Base-by-base conservation (phyloP, 805 yeast species). In the Teunomyces barrocoloradensis region DNA sequence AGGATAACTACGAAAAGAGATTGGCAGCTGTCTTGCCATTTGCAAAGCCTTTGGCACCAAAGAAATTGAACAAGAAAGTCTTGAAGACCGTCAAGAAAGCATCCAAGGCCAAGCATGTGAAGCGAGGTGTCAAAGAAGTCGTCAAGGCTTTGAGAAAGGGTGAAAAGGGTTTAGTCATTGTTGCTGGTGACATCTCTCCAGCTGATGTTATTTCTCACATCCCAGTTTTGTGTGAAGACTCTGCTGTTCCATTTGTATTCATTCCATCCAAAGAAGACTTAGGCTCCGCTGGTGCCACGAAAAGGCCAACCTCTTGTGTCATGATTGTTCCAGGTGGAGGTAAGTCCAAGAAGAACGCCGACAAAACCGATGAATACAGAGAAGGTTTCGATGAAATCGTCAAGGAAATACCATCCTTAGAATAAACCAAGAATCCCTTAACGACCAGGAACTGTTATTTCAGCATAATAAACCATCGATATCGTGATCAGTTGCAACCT, bases 161-260 rank as follows among this genome's bases (percentile, higher is more conserved):
- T 56, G 98, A 91, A 68, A 94, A 94, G 72, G 99, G 99, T 45
- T 78, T 94, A 45, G 98, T 94, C 35, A 76, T 94, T 57, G 84
- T 94, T 71, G 99, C 99, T 29, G 98, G 99, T 59, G 99, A 94
- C 68, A 94, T 95, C 54, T 91, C 96, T 47, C 99, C 99, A 50
- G 82, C 91, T 43, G 99, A 94, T 67, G 98, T 94, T 40, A 88
- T 95, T 57, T 89, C 97, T 38, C 99, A 94, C 66, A 81, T 94
- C 48, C 99, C 99, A 47, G 97, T 95, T 42, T 80, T 94, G 53
- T 94, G 99, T 74, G 99, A 94, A 75, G 99, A 94, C 67, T 75
- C 80, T 54, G 73, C 87, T 42, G 97, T 94, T 43, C 97, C 98
- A 62, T 95, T 77, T 65, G 80, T 92, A 36, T 94, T 94, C 71